Base-by-base conservation (phyloP, 139 green algal genomes). In the Coelastrella sp. region DNA sequence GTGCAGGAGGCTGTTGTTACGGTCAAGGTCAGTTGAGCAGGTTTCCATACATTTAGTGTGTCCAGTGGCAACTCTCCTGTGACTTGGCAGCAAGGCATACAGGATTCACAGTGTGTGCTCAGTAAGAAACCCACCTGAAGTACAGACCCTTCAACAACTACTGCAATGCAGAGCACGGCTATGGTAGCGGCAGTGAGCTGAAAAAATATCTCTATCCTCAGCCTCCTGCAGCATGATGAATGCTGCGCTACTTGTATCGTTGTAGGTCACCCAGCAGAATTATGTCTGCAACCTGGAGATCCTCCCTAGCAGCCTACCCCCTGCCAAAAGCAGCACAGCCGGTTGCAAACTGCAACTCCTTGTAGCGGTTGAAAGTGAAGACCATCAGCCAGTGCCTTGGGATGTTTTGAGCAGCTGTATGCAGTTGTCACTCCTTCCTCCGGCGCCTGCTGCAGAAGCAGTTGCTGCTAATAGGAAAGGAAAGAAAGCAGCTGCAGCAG, bases 361-460 rank as follows among this genome's bases (percentile, higher is more conserved):
- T 24, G 87, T 93, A 49, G 87, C 83, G 57, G 66, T 95, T 5
- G 72, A 86, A 5, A 96, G 93, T 8, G 94, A 96, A 81, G 91
- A 96, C 85, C 91, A 88, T 12, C 14, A 76, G 22, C 78, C 92
- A 12, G 80, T 96, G 85, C 80, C 89, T 1, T 76, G 24, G 20
- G 91, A 92, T 6, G 89, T 59, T 1, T 91, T 93, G 8, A 24
- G 9, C 11, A 87, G 89, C 0, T 88, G 89, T 6, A 82, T 96
- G 8, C 35, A 25, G 10, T 72, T 96, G 7, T 73, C 84, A 15
- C 49, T 96, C 24, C 70, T 90, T 10, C 91, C 92, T 4, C 84
- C 63, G 6, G 85, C 81, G 8, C 49, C 56, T n/a, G 68, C 80
- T 20, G 86, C 88, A 15, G 87, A 85, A 24, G 87, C 81, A 49